Percentiles rank a stretch among this genome's conserved stretches.
phyloP scores from a whole-genome alignment of 2,329 filamentous ascomycete genomes.

The Emydomyces testavorans region DNA sequence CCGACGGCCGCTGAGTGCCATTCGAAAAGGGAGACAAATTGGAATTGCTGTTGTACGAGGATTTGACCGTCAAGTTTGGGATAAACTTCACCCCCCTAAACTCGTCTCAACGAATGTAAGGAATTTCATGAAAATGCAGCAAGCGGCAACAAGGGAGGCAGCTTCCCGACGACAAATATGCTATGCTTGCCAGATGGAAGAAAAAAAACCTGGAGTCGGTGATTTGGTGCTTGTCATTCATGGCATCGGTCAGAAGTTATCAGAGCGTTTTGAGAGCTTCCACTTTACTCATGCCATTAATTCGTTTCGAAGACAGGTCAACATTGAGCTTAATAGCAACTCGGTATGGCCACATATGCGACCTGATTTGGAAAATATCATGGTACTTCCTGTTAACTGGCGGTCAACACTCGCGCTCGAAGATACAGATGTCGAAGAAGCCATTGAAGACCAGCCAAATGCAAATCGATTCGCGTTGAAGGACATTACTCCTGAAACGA shows the following conservation, averaged over 20 bases:
- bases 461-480: slow-evolving; percentile 58
- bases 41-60: slow-evolving; percentile 82
- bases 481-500: slow-evolving; percentile 82
- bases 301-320: slow-evolving; percentile 72
- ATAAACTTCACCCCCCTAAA: slow-evolving; percentile 52
- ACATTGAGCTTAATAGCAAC: slow-evolving; percentile 65
- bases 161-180: slow-evolving; percentile 26
- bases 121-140: slow-evolving; percentile 33
- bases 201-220: slow-evolving; percentile 58
- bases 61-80: slow-evolving; percentile 69
- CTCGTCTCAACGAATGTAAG: slow-evolving; percentile 32
- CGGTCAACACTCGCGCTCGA: slow-evolving; percentile 78
- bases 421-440: slow-evolving; percentile 54
- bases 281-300: slow-evolving; percentile 97
- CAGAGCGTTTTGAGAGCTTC: slow-evolving; percentile 86
- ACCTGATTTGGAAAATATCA: slow-evolving; percentile 71
- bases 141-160: slow-evolving; percentile 23
- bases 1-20: slow-evolving; percentile 67
- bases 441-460: slow-evolving; percentile 41
- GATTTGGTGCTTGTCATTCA: slow-evolving; percentile 87
- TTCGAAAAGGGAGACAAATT: slow-evolving; percentile 69
- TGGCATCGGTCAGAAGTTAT: slow-evolving; percentile 92
- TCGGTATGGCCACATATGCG: slow-evolving; percentile 65
- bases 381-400: slow-evolving; percentile 94
- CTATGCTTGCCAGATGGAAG: slow-evolving; percentile 51